These are phyloP conservation scores for Syncephalastrum contaminatum DNA, from an alignment of 371 early-diverging fungal species.

Conservation along the genomic window DNA sequence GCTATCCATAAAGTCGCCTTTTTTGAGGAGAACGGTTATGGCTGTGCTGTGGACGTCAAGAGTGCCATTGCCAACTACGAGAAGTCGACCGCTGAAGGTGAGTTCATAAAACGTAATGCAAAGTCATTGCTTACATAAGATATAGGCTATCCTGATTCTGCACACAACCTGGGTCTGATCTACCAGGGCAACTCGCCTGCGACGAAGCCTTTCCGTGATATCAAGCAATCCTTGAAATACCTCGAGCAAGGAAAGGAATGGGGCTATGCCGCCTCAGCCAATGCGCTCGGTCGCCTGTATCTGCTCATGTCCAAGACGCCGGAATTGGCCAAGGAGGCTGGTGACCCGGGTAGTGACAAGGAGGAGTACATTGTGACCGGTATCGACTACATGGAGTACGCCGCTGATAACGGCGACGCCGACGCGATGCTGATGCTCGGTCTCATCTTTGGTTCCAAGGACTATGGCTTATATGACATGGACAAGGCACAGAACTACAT, in stretches of 20 bases:
- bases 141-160: constrained; percentile 59
- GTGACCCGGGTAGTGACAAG: constrained; percentile 44
- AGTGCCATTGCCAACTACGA: constrained; percentile 50
- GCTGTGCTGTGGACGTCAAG: constrained; percentile 41
- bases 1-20: constrained; percentile 59
- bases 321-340: constrained; percentile 41
- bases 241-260: constrained; percentile 53
- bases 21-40: constrained; percentile 50
- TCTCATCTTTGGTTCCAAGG: constrained; percentile 59
- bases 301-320: constrained; percentile 46
- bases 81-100: constrained; percentile 55
- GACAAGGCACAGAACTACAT: constrained; percentile 60
- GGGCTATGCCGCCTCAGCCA: constrained; percentile 56
- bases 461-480: constrained; percentile 59
- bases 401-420: constrained; percentile 53
- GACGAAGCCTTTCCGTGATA: constrained; percentile 37
- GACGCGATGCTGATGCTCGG: constrained; percentile 61
- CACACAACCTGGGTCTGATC: constrained; percentile 60
- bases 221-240: constrained; percentile 50
- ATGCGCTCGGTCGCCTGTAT: constrained; percentile 52
- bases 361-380: constrained; percentile 57
- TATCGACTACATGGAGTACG: constrained; percentile 56
- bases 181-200: constrained; percentile 50
- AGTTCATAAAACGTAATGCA: neutral
- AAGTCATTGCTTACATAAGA: neutral